Evolutionary conservation across 352 stramenopile species (phyloP).

Genomic region (Phytophthora ohioensis): DNA sequence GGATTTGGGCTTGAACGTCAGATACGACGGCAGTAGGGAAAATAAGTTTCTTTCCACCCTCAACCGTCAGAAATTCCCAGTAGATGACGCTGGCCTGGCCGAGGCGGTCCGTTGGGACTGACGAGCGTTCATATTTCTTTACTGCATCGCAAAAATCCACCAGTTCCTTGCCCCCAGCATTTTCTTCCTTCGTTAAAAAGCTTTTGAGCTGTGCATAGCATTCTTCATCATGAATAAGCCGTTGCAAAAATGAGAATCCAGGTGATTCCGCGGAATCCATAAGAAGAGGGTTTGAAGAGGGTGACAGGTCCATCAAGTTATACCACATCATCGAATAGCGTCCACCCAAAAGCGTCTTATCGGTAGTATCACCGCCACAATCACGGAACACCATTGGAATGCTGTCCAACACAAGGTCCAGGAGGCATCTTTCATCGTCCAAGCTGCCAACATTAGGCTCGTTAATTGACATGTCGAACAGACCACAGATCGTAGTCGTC

Average conservation of each 20-base stretch:
- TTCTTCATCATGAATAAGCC: slow-evolving; percentile 89
- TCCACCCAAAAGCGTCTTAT: slow-evolving; percentile 87
- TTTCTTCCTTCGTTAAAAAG: slow-evolving; percentile 74
- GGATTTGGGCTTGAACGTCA: slow-evolving; percentile 72
- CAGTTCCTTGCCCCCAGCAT: slow-evolving; percentile 65
- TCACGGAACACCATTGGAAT: slow-evolving; percentile 90
- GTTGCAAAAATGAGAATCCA: slow-evolving; percentile 89
- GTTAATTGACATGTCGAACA: slow-evolving; percentile 83
- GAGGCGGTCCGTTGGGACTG: slow-evolving; percentile 70
- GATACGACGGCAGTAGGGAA: slow-evolving; percentile 65
- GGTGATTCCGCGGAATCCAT: slow-evolving; percentile 69
- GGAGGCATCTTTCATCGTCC: slow-evolving; percentile 78
- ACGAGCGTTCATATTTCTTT: slow-evolving; percentile 84
- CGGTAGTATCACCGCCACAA: slow-evolving; percentile 84
- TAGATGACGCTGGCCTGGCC: slow-evolving; percentile 83
- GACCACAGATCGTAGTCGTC: slow-evolving; percentile 63
- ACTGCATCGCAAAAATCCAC: slow-evolving; percentile 87
- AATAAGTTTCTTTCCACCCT: slow-evolving; percentile 66
- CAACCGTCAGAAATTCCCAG: slow-evolving; percentile 81
- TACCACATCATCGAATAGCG: slow-evolving; percentile 84
- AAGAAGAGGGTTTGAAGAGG: slow-evolving; percentile 57
- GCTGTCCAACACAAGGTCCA: slow-evolving; percentile 86
- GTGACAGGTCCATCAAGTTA: slow-evolving; percentile 66
- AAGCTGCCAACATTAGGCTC: slow-evolving; percentile 81
- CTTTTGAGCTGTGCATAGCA: slow-evolving; percentile 85